Evolutionary conservation across 2,329 filamentous ascomycete species (phyloP).

Genomic region (Paramyrothecium roridum): DNA sequence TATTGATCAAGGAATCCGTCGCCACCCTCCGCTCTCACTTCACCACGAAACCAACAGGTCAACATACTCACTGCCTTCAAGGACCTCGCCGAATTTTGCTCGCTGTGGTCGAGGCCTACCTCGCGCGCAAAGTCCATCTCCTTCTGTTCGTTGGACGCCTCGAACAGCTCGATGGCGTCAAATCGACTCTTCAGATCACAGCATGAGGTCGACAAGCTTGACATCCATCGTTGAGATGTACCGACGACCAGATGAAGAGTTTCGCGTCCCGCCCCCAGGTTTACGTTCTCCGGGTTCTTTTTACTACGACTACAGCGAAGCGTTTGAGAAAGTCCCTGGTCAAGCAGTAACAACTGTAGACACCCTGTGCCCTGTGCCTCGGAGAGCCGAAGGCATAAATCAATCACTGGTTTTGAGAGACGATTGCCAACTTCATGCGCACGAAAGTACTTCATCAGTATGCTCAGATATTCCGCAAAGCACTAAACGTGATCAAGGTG

Average conservation of each 20-base stretch:
- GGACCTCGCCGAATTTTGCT: slow-evolving; percentile 21
- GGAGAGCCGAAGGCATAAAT: slow-evolving; percentile 15
- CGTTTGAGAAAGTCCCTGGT: slow-evolving; percentile 35
- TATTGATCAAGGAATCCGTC: slow-evolving; percentile 30
- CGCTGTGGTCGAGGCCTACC: slow-evolving; percentile 12
- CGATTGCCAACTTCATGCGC: slow-evolving; percentile 10
- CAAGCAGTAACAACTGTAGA: slow-evolving; percentile 9
- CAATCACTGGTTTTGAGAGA: slow-evolving; percentile 22
- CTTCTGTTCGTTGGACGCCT: slow-evolving; percentile 5
- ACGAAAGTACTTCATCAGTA: neutral
- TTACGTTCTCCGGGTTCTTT: slow-evolving; percentile 30
- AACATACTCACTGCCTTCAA: slow-evolving; percentile 32
- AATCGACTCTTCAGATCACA: slow-evolving; percentile 32
- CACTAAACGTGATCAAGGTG: neutral
- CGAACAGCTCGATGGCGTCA: slow-evolving; percentile 17
- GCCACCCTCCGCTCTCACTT: slow-evolving; percentile 33
- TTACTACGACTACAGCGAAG: slow-evolving; percentile 54
- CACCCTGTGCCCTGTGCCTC: slow-evolving; percentile 27
- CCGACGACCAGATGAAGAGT: slow-evolving; percentile 21
- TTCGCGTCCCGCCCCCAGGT: slow-evolving; percentile 13
- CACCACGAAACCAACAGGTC: slow-evolving; percentile 38
- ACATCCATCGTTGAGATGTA: slow-evolving; percentile 51
- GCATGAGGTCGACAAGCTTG: slow-evolving; percentile 42
- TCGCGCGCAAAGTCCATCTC: slow-evolving; percentile 20
- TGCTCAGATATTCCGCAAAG: neutral